Conservation (phyloP, 768 basidiomycete species). For the Psilocybe tampanensis region DNA sequence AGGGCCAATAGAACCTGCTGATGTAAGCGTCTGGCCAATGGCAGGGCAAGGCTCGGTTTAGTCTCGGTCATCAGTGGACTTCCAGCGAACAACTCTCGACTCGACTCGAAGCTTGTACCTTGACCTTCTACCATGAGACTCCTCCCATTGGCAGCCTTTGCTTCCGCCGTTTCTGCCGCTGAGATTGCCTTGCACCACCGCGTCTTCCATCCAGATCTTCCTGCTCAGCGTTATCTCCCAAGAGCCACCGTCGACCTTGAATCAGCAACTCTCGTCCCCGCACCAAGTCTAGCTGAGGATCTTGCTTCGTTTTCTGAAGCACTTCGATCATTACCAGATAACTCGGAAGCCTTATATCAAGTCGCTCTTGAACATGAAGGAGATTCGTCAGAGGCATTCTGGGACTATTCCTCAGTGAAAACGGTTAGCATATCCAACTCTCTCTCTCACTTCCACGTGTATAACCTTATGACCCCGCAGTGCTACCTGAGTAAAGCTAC, state of each 20-base stretch:
- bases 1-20: conserved; percentile 5
- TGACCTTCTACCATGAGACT: conserved; percentile 17
- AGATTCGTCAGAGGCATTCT: conserved; percentile 44
- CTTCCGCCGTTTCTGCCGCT: conserved; percentile 24
- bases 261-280: conserved; percentile 38
- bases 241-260: conserved; percentile 45
- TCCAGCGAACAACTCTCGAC: too few species aligned
- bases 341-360: conserved; percentile 63
- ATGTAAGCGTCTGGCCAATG: conserved; percentile 11
- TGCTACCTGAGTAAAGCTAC: conserved; percentile 64
- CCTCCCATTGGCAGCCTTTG: conserved; percentile 14
- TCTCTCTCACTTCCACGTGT: conserved; percentile 1
- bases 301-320: conserved; percentile 44
- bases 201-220: conserved; percentile 47
- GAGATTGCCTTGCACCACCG: conserved; percentile 49
- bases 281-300: conserved; percentile 48
- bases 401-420: conserved; percentile 65
- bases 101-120: neutral
- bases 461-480: conserved; percentile 35
- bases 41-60: conserved; percentile 2
- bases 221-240: conserved; percentile 39
- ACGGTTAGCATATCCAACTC: conserved; percentile 40
- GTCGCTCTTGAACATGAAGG: conserved; percentile 60
- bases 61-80: neutral
- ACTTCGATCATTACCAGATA: conserved; percentile 34